Base-by-base conservation (phyloP, 2,329 filamentous ascomycete species). In the Lojkania enalia region DNA sequence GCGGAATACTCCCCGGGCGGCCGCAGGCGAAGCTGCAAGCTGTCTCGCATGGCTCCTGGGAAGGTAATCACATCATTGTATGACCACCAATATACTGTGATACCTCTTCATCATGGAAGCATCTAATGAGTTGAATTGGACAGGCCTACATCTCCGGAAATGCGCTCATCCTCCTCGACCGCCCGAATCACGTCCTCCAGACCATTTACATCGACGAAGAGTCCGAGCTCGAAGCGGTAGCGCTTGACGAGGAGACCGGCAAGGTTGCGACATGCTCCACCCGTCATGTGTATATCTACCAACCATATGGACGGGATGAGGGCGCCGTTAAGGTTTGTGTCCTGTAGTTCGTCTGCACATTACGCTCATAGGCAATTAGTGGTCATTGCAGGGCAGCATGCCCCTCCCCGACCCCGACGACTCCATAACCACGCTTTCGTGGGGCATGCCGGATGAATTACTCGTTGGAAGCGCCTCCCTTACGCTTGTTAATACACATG, bases 111-210 rank as follows among this genome's bases (percentile, higher is more conserved):
- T 35, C 13, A n/a, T 42, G 55, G 57, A 44, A 58, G 42, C 15
- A 20, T 20, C 3, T 14, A 13, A 20, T 21, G 13, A 14, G n/a
- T 23, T 1, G 6, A 3, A 5, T 11, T 5, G 18, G 20, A 11
- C 50, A 95, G 89, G 83, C 84, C 39, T 99, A 97, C 72, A 87
- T 96, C 55, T 94, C 88, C 48, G 92, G 92, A 61, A 88, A 86
- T 71, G 89, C 89, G 50, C 82, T 97, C 54, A 83, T 94, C 41
- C 85, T 99, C 60, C 83, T 97, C 57, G 81, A 83, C 63, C 86
- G 84, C 39, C 81, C 88, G 40, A 78, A 85, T 50, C 81, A 81
- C 42, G 82, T 96, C 52, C 72, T 96, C 23, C 94, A 99, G 70
- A 96, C 91, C 3, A 86, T 95, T 56, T 95, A 96, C 73, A 85